Evolutionary conservation across 2,329 filamentous ascomycete species (phyloP).

Genomic region (Curvularia sp.): DNA sequence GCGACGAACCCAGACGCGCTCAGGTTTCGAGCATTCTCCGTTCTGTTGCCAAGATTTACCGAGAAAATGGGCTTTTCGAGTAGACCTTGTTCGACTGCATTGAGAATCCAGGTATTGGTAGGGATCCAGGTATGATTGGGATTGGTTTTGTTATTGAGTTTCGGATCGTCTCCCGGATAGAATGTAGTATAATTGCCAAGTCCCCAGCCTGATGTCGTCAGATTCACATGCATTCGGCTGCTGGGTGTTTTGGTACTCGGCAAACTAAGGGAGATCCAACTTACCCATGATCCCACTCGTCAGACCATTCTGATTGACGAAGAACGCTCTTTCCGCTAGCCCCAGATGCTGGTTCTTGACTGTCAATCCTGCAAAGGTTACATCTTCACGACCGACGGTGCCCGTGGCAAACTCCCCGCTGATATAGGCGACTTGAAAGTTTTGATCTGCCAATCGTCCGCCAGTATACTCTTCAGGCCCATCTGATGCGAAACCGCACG

Average conservation of each 20-base stretch:
- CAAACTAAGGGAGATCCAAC: neutral
- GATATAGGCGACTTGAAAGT: neutral
- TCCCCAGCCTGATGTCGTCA: conserved; percentile 5
- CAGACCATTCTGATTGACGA: neutral
- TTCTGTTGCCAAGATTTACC: conserved; percentile 4
- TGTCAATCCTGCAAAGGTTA: conserved; percentile 1
- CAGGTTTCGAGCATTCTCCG: neutral
- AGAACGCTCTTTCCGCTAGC: neutral
- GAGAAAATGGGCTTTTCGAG: conserved; percentile 6
- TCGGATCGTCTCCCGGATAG: neutral
- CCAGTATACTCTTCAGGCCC: neutral
- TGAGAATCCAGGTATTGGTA: conserved; percentile 1
- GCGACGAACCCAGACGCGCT: neutral
- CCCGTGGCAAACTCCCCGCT: neutral
- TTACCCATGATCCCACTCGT: neutral
- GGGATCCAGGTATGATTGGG: neutral
- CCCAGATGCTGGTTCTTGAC: conserved; percentile 5
- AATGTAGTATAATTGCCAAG: neutral
- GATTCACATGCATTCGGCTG: neutral
- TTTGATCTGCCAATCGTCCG: neutral
- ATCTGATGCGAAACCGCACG: neutral
- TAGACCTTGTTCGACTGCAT: conserved; percentile 3
- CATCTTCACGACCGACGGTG: conserved; percentile 3
- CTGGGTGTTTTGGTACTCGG: neutral
- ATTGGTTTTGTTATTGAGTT: neutral